Conservation (phyloP, 1,284 basidiomycete species). For the Boletus mariae region DNA sequence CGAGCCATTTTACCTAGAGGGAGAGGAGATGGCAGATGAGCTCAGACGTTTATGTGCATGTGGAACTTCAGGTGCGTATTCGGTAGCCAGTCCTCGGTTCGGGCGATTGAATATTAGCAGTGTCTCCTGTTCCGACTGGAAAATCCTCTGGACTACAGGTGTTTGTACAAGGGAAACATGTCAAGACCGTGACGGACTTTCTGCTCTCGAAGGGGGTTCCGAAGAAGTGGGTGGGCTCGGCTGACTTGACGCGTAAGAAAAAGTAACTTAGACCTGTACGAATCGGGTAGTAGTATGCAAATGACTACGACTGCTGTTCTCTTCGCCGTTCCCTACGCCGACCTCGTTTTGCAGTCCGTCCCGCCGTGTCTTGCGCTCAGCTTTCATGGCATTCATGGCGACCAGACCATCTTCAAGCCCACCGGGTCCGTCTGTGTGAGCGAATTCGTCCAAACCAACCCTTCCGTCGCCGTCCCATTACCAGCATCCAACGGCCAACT, state of each 20-base stretch:
- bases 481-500: constrained; percentile 37
- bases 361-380: constrained; percentile 45
- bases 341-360: constrained; percentile 17
- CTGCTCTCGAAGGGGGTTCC: constrained; percentile 66
- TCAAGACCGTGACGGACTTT: constrained; percentile 61
- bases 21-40: constrained; percentile 77
- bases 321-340: constrained; percentile 24
- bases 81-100: not conserved
- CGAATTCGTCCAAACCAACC: not conserved
- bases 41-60: constrained; percentile 74
- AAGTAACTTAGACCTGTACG: constrained; percentile 1
- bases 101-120: constrained; percentile 34
- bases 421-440: constrained; percentile 38
- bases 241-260: constrained; percentile 22
- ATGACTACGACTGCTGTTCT: constrained; percentile 18
- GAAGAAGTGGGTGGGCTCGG: constrained; percentile 70
- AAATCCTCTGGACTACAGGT: constrained; percentile 61
- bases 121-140: constrained; percentile 49
- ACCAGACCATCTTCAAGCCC: constrained; percentile 46
- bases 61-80: constrained; percentile 61
- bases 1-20: constrained; percentile 68
- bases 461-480: constrained; percentile 24
- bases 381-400: constrained; percentile 53
- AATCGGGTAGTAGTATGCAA: not conserved
- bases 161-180: constrained; percentile 80